A percentile compares a stretch with the other conserved stretches of the same genome.
These are phyloP conservation scores for Colletotrichum noveboracense DNA, from an alignment of 2,329 filamentous ascomycete genomes.

Conservation along the genomic window DNA sequence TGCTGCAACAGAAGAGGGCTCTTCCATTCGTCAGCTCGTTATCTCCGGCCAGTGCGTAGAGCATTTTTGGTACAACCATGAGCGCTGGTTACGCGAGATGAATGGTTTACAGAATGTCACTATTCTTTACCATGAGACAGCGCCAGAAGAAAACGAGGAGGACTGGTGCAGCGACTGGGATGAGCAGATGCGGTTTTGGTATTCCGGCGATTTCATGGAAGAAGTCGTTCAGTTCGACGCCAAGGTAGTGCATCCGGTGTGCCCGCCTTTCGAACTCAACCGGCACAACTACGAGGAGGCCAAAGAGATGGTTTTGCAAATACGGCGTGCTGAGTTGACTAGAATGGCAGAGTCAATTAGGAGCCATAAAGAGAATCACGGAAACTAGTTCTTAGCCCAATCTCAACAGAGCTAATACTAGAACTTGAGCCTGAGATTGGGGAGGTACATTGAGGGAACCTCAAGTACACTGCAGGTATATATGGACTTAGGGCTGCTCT, in stretches of 20 bases:
- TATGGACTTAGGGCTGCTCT: background rate
- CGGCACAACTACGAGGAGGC: background rate
- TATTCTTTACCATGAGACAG: background rate
- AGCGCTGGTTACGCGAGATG: background rate
- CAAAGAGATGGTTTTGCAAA: background rate
- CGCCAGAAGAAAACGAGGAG: background rate
- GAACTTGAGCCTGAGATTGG: background rate
- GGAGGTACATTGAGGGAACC: background rate
- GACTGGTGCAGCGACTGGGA: background rate
- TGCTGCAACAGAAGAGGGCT: background rate
- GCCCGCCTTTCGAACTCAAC: background rate
- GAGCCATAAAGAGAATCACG: accelerated
- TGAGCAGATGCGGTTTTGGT: background rate
- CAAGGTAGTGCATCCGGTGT: background rate
- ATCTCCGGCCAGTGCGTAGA: background rate
- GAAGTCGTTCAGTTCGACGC: background rate
- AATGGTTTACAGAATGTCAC: background rate
- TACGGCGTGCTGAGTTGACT: background rate
- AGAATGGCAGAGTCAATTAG: background rate
- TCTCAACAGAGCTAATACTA: background rate
- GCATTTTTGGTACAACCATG: background rate
- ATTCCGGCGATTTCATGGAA: background rate
- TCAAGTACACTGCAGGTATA: background rate
- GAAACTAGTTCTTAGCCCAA: background rate
- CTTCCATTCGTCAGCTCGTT: background rate